Evolutionary conservation across 495 filamentous ascomycete genomes (phyloP).

Genomic region (Daldinia bambusicola): DNA sequence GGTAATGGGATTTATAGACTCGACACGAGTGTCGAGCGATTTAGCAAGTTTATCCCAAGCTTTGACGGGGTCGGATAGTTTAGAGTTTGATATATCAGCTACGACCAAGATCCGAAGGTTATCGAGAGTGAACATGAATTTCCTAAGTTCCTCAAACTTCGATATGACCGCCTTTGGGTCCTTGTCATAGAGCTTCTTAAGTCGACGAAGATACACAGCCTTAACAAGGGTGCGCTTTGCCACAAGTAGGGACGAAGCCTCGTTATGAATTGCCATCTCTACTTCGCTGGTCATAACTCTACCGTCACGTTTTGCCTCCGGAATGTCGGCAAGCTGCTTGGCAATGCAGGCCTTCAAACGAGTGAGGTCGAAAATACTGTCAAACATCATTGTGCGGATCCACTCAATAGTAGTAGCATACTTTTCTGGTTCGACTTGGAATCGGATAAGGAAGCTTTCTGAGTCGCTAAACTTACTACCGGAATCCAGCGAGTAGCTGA

Average conservation of each 20-base stretch:
- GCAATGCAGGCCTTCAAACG: conserved; percentile 85
- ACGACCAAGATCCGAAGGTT: conserved; percentile 89
- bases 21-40: conserved; percentile 55
- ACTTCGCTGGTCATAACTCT: conserved; percentile 80
- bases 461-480: conserved; percentile 75
- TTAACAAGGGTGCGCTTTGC: conserved; percentile 87
- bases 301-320: conserved; percentile 90
- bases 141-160: conserved; percentile 79
- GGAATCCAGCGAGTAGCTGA: conserved; percentile 77
- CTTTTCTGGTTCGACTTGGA: conserved; percentile 89
- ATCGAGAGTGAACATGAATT: conserved; percentile 76
- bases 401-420: conserved; percentile 85
- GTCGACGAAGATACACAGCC: conserved; percentile 84
- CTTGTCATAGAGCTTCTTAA: conserved; percentile 77
- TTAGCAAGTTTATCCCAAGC: conserved; percentile 75
- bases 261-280: conserved; percentile 80
- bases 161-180: conserved; percentile 75
- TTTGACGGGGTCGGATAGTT: conserved; percentile 79
- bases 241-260: conserved; percentile 74
- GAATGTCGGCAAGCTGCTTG: conserved; percentile 90
- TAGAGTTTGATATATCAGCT: conserved; percentile 79
- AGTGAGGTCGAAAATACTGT: conserved; percentile 83
- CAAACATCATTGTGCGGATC: conserved; percentile 86
- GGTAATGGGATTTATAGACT: conserved; percentile 55
- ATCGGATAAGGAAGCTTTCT: conserved; percentile 80